phyloP scores from a whole-genome alignment of 1,139 yeast genomes.

The Scheffersomyces illinoinensis region DNA sequence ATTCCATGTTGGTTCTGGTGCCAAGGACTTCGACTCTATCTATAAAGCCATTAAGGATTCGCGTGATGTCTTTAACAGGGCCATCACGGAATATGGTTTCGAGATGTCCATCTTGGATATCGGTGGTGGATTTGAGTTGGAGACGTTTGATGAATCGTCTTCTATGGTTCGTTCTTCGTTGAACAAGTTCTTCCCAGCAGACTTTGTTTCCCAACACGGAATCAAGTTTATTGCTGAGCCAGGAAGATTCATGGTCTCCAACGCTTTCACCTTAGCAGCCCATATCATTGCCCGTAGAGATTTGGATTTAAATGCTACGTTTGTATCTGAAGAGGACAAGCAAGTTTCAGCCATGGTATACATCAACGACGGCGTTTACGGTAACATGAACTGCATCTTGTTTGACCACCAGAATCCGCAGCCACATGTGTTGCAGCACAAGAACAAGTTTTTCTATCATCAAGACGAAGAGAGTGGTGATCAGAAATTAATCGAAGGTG shows the following conservation, averaged over 20 bases:
- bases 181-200: constrained; percentile 56
- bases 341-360: constrained; percentile 53
- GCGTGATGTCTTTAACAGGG: constrained; percentile 65
- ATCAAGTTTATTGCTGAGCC: constrained; percentile 86
- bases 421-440: constrained; percentile 64
- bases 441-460: constrained; percentile 48
- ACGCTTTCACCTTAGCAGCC: constrained; percentile 83
- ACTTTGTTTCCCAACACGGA: constrained; percentile 24
- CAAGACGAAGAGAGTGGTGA: constrained; percentile 10
- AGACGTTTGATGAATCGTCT: constrained; percentile 65
- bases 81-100: constrained; percentile 28
- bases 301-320: constrained; percentile 18
- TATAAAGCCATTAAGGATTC: constrained; percentile 75
- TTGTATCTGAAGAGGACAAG: constrained; percentile 34
- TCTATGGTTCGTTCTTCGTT: constrained; percentile 57
- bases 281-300: constrained; percentile 83
- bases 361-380: constrained; percentile 94
- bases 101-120: constrained; percentile 66
- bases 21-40: constrained; percentile 70
- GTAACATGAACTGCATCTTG: constrained; percentile 89
- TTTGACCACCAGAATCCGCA: constrained; percentile 87
- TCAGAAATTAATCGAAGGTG: constrained; percentile 15
- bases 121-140: constrained; percentile 90
- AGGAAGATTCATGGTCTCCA: constrained; percentile 86
- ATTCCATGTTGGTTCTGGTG: constrained; percentile 96